These are phyloP conservation scores for Elongisporangium undulatum DNA, from an alignment of 352 stramenopile species.

Conservation along the genomic window DNA sequence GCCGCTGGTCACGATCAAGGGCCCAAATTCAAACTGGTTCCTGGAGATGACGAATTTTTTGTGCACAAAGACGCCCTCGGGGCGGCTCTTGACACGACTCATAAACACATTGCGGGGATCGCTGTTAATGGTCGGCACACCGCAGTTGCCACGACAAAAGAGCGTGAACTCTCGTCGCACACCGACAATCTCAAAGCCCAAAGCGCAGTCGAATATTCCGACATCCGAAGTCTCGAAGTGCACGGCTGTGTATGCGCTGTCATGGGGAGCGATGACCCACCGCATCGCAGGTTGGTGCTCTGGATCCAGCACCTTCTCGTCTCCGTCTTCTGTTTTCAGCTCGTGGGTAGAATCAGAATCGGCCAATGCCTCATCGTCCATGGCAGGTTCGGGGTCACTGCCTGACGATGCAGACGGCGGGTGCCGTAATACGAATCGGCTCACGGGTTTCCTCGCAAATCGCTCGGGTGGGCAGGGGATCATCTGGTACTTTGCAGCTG, in stretches of 20 bases:
- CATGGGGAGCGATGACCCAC: slow-evolving; percentile 81
- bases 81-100: slow-evolving; percentile 82
- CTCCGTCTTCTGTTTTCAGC: background rate
- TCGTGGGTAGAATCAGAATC: slow-evolving; percentile 3
- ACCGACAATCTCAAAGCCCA: slow-evolving; percentile 92
- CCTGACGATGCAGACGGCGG: slow-evolving; percentile 6
- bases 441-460: slow-evolving; percentile 49
- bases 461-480: slow-evolving; percentile 64
- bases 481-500: slow-evolving; percentile 67
- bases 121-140: slow-evolving; percentile 90
- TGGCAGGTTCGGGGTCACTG: background rate
- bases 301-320: background rate
- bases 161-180: slow-evolving; percentile 81
- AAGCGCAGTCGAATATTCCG: slow-evolving; percentile 72
- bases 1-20: slow-evolving; percentile 60
- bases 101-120: slow-evolving; percentile 95
- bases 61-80: slow-evolving; percentile 59
- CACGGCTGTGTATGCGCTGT: slow-evolving; percentile 61
- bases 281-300: background rate
- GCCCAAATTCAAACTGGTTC: slow-evolving; percentile 92
- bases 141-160: slow-evolving; percentile 72
- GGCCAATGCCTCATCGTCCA: background rate
- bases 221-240: slow-evolving; percentile 77
- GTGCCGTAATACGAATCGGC: slow-evolving; percentile 36
- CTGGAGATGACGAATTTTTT: slow-evolving; percentile 92